These are phyloP conservation scores for Pythium diclinum DNA, from an alignment of 352 stramenopile species.

Conservation along the genomic window DNA sequence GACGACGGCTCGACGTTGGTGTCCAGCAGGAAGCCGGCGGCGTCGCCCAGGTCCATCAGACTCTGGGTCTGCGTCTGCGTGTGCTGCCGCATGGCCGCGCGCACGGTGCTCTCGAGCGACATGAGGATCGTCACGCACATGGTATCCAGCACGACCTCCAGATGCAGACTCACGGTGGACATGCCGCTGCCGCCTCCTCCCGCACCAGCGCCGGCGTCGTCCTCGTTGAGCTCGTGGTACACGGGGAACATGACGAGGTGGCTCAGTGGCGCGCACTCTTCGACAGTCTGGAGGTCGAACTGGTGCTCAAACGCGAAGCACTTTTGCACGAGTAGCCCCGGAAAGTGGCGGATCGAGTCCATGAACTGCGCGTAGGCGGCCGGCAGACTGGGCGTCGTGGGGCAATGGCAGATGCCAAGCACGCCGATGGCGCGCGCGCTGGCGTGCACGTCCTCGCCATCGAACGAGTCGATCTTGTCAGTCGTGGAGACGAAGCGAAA, in stretches of 20 bases:
- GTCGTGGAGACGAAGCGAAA: slow-evolving; percentile 74
- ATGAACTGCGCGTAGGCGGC: slow-evolving; percentile 68
- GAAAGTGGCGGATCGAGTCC: slow-evolving; percentile 60
- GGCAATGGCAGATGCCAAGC: slow-evolving; percentile 81
- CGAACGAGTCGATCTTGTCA: slow-evolving; percentile 47
- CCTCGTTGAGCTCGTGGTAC: slow-evolving; percentile 61
- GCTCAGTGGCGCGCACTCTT: slow-evolving; percentile 51
- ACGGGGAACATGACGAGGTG: slow-evolving; percentile 85
- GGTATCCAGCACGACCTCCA: slow-evolving; percentile 79
- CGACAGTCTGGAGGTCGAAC: slow-evolving; percentile 56
- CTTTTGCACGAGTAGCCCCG: slow-evolving; percentile 68
- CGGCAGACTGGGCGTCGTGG: slow-evolving; percentile 50
- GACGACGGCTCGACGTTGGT: slow-evolving; percentile 67
- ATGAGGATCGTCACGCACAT: slow-evolving; percentile 80
- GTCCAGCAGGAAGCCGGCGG: slow-evolving; percentile 59
- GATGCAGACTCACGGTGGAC: slow-evolving; percentile 77
- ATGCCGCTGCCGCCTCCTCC: slow-evolving; percentile 1
- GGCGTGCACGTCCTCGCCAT: slow-evolving; percentile 77
- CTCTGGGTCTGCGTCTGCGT: slow-evolving; percentile 18
- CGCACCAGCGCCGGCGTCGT: slow-evolving; percentile 42
- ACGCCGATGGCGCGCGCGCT: slow-evolving; percentile 65
- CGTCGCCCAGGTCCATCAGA: slow-evolving; percentile 31
- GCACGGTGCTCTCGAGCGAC: slow-evolving; percentile 74
- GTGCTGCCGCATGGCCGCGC: slow-evolving; percentile 52
- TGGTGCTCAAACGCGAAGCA: slow-evolving; percentile 83